A percentile compares a stretch with the other conserved stretches of the same genome.
phyloP scores from a whole-genome alignment of 2,329 filamentous ascomycete species.

The Phyllachora maydis region DNA sequence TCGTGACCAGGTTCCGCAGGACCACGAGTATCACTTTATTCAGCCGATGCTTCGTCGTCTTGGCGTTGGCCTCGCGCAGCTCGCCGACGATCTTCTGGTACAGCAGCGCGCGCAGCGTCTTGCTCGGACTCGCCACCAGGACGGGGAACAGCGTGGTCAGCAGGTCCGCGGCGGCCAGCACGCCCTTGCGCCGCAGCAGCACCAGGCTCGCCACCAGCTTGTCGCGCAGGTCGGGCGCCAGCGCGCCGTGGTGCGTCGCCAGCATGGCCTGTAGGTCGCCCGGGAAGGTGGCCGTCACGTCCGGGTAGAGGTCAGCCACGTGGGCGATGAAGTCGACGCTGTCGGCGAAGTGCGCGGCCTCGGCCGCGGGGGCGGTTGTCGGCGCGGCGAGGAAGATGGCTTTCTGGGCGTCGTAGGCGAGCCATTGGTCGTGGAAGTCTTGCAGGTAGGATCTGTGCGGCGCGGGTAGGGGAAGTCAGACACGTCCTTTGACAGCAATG shows the following conservation, averaged over 20 bases:
- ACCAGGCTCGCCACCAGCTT: slow-evolving; percentile 87
- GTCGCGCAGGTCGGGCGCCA: slow-evolving; percentile 73
- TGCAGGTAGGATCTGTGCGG: slow-evolving; percentile 80
- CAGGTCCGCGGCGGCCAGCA: slow-evolving; percentile 67
- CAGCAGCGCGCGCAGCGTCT: slow-evolving; percentile 66
- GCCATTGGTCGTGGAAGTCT: slow-evolving; percentile 38
- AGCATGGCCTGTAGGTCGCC: slow-evolving; percentile 67
- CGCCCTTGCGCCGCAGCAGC: slow-evolving; percentile 72
- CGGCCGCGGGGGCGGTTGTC: slow-evolving; percentile 53
- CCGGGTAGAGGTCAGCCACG: slow-evolving; percentile 81
- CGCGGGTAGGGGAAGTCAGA: slow-evolving; percentile 18
- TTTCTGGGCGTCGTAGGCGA: slow-evolving; percentile 34
- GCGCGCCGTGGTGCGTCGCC: slow-evolving; percentile 59
- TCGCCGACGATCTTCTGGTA: slow-evolving; percentile 83
- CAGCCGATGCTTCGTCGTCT: slow-evolving; percentile 73
- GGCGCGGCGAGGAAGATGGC: slow-evolving; percentile 83
- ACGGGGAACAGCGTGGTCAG: slow-evolving; percentile 90
- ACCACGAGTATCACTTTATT: slow-evolving; percentile 89
- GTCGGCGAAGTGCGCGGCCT: slow-evolving; percentile 69
- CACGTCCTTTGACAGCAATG: slow-evolving; percentile 1
- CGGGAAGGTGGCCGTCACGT: slow-evolving; percentile 57
- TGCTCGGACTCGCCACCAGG: slow-evolving; percentile 71
- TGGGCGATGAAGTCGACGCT: slow-evolving; percentile 88
- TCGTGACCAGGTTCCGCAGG: slow-evolving; percentile 76
- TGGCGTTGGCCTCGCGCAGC: slow-evolving; percentile 69